phyloP scores from a whole-genome alignment of 2,329 filamentous ascomycete species.

The Moelleriella libera region DNA sequence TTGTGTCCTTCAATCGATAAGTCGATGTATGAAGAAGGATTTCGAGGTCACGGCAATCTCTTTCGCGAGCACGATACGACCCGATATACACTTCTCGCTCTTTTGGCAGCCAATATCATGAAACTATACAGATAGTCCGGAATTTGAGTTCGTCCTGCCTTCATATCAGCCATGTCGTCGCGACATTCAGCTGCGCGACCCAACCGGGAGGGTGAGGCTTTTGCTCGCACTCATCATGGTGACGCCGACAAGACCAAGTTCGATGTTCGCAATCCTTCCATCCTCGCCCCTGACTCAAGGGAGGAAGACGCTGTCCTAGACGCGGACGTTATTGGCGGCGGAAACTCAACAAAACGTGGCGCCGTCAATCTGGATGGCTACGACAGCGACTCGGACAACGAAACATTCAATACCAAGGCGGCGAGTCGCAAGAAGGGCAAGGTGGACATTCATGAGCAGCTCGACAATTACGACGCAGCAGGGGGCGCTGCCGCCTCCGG shows the following conservation, averaged over 20 bases:
- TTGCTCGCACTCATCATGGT: slow-evolving; percentile 58
- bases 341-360: slow-evolving; percentile 69
- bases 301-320: slow-evolving; percentile 64
- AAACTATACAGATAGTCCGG: not conserved
- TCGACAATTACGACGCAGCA: slow-evolving; percentile 39
- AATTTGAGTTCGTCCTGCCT: not conserved
- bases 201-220: slow-evolving; percentile 72
- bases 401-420: slow-evolving; percentile 69
- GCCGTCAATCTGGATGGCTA: slow-evolving; percentile 96
- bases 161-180: slow-evolving; percentile 7
- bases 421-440: slow-evolving; percentile 39
- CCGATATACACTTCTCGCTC: too few relatives aligned
- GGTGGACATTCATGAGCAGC: slow-evolving; percentile 34
- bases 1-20: too few relatives aligned
- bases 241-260: slow-evolving; percentile 60
- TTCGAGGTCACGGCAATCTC: too few relatives aligned
- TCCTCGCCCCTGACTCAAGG: slow-evolving; percentile 67
- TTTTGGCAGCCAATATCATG: too few relatives aligned
- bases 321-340: slow-evolving; percentile 80
- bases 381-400: slow-evolving; percentile 85
- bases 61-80: too few relatives aligned
- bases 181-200: slow-evolving; percentile 42
- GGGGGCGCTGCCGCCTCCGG: slow-evolving; percentile 20
- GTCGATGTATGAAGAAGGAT: too few relatives aligned
- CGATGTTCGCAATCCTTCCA: slow-evolving; percentile 87